These are phyloP conservation scores for Rubia occidens DNA, from an alignment of 305 asterid species.

Conservation along the genomic window DNA sequence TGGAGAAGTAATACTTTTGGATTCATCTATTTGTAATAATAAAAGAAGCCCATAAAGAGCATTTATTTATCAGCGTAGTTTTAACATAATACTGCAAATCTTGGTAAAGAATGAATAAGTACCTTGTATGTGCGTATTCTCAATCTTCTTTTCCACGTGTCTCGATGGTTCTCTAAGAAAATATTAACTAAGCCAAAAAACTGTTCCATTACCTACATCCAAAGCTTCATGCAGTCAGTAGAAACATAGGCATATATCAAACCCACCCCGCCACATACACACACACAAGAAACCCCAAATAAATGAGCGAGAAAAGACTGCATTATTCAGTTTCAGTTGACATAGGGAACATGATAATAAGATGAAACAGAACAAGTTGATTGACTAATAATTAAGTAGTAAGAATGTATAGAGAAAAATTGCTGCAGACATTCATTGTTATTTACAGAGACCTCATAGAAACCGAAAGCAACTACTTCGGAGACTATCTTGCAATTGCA, in stretches of 20 bases:
- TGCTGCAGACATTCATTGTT: neutral
- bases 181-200: constrained; percentile 89
- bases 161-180: constrained; percentile 87
- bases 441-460: neutral
- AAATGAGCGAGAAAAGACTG: neutral
- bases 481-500: constrained; percentile 1
- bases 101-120: constrained; percentile 7
- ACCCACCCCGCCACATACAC: neutral
- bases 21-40: neutral
- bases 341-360: neutral
- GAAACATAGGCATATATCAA: neutral
- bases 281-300: neutral
- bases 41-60: neutral
- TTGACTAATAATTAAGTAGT: neutral
- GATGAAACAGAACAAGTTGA: neutral
- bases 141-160: constrained; percentile 74
- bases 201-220: constrained; percentile 87
- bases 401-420: neutral
- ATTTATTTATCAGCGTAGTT: neutral
- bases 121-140: constrained; percentile 97
- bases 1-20: neutral
- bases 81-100: neutral
- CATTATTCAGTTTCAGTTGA: neutral
- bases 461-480: neutral
- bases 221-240: neutral